Evolutionary conservation across 2,329 filamentous ascomycete genomes (phyloP).

Genomic region (Pleoardoris graminearum): DNA sequence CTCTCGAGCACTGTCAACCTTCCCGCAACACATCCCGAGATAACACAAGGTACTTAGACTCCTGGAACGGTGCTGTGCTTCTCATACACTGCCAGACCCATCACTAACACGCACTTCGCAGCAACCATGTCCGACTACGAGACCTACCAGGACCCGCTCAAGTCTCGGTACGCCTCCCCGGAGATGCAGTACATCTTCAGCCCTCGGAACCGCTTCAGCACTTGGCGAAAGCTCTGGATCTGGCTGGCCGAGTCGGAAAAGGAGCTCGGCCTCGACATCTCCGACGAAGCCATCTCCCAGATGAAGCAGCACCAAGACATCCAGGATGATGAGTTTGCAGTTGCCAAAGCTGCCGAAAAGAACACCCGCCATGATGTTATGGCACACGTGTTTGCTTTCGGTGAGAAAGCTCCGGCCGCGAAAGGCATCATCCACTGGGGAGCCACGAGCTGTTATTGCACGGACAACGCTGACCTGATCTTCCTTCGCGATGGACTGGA

Average conservation of each 20-base stretch:
- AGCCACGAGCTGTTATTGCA: constrained; percentile 66
- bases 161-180: constrained; percentile 65
- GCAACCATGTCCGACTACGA: constrained; percentile 25
- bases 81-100: not conserved
- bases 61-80: too few species aligned
- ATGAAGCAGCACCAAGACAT: constrained; percentile 52
- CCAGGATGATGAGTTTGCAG: constrained; percentile 53
- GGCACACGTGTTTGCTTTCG: constrained; percentile 73
- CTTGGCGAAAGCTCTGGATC: constrained; percentile 85
- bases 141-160: constrained; percentile 28
- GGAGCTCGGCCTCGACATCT: constrained; percentile 78
- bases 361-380: constrained; percentile 67
- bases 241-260: constrained; percentile 80
- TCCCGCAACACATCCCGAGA: not conserved
- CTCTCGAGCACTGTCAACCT: too few species aligned
- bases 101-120: not conserved
- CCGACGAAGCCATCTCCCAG: constrained; percentile 60
- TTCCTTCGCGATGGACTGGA: constrained; percentile 75
- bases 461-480: constrained; percentile 78
- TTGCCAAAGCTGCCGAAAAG: constrained; percentile 55
- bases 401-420: constrained; percentile 71
- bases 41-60: not conserved
- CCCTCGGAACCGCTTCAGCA: constrained; percentile 71
- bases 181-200: constrained; percentile 71
- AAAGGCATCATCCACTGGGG: constrained; percentile 79